Conservation (phyloP, 768 basidiomycete species). For the Trametes gibbosa region DNA sequence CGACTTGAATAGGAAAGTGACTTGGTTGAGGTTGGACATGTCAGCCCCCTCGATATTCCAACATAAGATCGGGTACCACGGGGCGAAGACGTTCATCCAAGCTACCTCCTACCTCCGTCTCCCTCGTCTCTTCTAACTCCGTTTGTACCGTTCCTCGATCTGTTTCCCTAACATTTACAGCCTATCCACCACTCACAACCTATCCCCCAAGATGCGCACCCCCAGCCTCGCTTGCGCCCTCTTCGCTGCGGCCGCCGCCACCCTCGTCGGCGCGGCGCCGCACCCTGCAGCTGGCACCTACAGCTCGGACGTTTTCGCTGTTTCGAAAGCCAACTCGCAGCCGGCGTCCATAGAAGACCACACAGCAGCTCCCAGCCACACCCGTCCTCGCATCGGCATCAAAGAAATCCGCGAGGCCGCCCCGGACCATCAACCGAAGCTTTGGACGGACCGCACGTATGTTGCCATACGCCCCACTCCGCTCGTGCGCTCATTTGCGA, state of each 20-base stretch:
- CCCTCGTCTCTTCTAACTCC: not conserved
- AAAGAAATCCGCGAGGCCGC: conserved; percentile 3
- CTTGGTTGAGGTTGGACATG: conserved; percentile 3
- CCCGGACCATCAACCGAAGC: conserved; percentile 7
- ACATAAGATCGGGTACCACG: conserved; percentile 2
- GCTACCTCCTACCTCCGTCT: not conserved
- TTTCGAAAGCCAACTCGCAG: not conserved
- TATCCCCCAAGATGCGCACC: conserved; percentile 25
- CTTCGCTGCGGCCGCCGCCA: conserved; percentile 24
- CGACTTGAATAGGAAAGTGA: conserved; percentile 5
- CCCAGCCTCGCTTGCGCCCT: conserved; percentile 25
- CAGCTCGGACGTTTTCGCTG: conserved; percentile 19
- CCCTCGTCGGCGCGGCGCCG: conserved; percentile 17
- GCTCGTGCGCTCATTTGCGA: not conserved
- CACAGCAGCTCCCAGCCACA: not conserved
- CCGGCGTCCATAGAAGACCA: not conserved
- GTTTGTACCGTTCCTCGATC: conserved; percentile 2
- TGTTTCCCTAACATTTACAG: conserved; percentile 2
- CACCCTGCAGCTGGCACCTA: conserved; percentile 10
- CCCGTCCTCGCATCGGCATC: conserved; percentile 11
- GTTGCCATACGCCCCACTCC: not conserved
- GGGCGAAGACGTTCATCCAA: not conserved
- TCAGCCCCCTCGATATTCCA: conserved; percentile 6
- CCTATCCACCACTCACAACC: conserved; percentile 7
- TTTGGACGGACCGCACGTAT: conserved; percentile 3